phyloP scores from a whole-genome alignment of 148 eudicot species.

The Amaranthus hypochondriacus region DNA sequence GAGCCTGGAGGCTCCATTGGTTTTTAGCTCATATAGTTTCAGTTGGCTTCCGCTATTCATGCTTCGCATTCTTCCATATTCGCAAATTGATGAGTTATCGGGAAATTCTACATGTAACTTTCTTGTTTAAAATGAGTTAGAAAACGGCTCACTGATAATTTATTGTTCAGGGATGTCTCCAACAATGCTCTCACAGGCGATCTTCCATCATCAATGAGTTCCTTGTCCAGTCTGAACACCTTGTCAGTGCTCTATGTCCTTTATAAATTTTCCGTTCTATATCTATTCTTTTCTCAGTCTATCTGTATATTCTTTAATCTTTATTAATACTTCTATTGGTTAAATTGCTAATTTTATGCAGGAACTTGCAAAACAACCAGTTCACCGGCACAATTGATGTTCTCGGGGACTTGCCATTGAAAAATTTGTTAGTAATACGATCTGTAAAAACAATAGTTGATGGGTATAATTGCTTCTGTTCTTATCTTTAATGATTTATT shows the following conservation, averaged over 20 bases:
- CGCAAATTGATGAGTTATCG: background rate
- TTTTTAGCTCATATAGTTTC: background rate
- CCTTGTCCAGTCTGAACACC: slow-evolving; percentile 54
- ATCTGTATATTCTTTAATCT: no score
- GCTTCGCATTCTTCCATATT: slow-evolving; percentile 6
- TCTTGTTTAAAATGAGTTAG: background rate
- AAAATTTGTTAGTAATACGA: slow-evolving; percentile 54
- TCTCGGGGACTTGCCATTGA: slow-evolving; percentile 71
- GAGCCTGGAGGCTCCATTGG: background rate
- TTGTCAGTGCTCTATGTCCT: slow-evolving; percentile 46
- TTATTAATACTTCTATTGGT: background rate
- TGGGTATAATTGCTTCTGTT: background rate
- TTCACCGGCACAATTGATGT: slow-evolving; percentile 84
- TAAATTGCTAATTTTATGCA: slow-evolving; percentile 28
- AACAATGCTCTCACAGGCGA: slow-evolving; percentile 55
- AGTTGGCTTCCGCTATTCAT: background rate
- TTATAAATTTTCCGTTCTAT: background rate
- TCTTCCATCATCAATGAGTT: slow-evolving; percentile 60
- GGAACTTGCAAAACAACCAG: slow-evolving; percentile 88
- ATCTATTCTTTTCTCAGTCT: background rate
- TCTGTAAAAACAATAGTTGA: background rate
- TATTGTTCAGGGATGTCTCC: slow-evolving; percentile 71
- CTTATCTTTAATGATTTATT: background rate
- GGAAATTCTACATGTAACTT: slow-evolving; percentile 2
- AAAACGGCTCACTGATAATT: background rate